Evolutionary conservation across 805 yeast genomes (phyloP), one percentile per base, ranked within the genome.

Genomic region (Cephaloascus fragrans): DNA sequence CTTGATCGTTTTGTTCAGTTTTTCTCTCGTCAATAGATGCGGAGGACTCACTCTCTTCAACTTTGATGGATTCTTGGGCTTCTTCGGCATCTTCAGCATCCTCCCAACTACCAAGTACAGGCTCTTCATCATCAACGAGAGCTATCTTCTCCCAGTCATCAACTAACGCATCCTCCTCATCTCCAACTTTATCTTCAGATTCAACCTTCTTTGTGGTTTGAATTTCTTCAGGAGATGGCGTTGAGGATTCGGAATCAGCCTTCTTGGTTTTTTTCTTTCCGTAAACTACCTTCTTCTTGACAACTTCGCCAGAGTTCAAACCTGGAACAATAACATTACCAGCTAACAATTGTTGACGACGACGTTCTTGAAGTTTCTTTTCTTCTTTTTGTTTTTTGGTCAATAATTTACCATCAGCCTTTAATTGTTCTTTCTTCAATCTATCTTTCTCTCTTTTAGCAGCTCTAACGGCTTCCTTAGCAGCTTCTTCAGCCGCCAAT

Each of bases 361-460:
- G 87, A 57, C 84, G 83, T 56, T 90, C 97, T 52, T 80, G 75
- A 32, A 80, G 61, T 39, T 80, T 85, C 66, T 85, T 84, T 58
- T 88, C 95, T 61, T 88, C 96, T 64, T 84, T 87, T 71, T 93
- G 98, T 57, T 89, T 90, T 69, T 86, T 93, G 43, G 96, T 84
- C 56, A 93, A 66, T 40, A 81, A 78, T 57, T 93, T 93, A 55
- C 99, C 99, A 64, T 90, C 97, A 28, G 96, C 93, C 64, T 85
- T 86, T 59, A 93, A 77, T 64, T 86, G 90, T 53, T 93, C 98
- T 48, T 76, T 82, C 70, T 83, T 88, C 43, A 74, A 73, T 63
- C 74, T 83, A 53, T 90, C 97, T 57, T 77, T 84, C 62, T 93
- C 98, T 53, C 80, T 86, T 75, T 84, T 90, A 10, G 69, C 71